Base-by-base conservation (phyloP, 768 basidiomycete species). In the Mycena rosella region DNA sequence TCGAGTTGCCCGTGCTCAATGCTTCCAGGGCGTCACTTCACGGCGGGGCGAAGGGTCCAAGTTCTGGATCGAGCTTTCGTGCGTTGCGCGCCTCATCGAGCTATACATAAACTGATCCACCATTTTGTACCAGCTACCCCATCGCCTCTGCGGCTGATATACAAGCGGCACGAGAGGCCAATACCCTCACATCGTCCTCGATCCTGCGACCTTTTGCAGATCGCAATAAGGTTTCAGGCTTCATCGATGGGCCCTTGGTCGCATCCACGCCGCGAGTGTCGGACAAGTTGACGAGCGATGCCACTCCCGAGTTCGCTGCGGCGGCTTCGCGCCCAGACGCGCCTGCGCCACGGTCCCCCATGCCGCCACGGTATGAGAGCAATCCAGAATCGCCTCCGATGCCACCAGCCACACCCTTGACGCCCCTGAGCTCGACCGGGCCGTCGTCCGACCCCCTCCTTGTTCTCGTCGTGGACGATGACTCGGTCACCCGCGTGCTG, bases 31-130 rank as follows among this genome's bases (percentile, higher is more conserved):
- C 20, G 72, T 77, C 3, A 71, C 53, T 2, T 76, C 74, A 26
- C 74, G 79, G 60, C 72, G 75, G 42, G 82, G 82, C 14, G 71
- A 78, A 59, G 84, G 84, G 14, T 78, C 78, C 2, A 80, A 77
- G 65, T 85, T 85, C 75, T 85, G 84, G 84, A 73, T 80, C 22
- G 79, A 80, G 70, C 65, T 80, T 26, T 60, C 59, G 54, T 73
- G 44, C 29, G 67, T 60, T 18, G 17, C 20, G 13, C 38, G 10
- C 18, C 11, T 47, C 17, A 32, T 32, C 4, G 52, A 11, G 44
- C 20, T 15, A 15, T n/a, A 6, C 24, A 10, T 20, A n/a, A 14
- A 27, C 65, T 38, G 22, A 73, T 6, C 20, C 34, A 24, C 32
- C 13, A 9, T 13, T n/a, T 15, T n/a, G 32, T 36, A 8, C 40